Evolutionary conservation across 1,139 yeast genomes (phyloP).

Genomic region (Candida sp.): DNA sequence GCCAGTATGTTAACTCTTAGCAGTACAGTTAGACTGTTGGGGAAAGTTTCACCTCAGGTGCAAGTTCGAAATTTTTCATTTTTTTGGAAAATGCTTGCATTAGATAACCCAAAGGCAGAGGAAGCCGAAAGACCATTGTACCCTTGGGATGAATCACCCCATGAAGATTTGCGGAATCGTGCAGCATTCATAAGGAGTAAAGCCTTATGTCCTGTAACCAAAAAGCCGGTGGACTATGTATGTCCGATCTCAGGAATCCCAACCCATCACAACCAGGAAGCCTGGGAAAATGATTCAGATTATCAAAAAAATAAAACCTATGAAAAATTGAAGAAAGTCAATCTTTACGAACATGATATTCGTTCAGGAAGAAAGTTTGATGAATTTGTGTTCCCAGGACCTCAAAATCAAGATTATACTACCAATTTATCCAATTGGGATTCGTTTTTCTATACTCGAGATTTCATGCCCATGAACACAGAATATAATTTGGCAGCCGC

Average conservation of each 20-base stretch:
- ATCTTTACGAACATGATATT: constrained; percentile 90
- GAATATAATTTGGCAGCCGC: constrained; percentile 95
- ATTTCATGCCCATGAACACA: constrained; percentile 93
- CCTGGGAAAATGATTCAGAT: constrained; percentile 78
- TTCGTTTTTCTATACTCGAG: constrained; percentile 87
- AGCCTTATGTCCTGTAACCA: constrained; percentile 90
- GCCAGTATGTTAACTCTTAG: not conserved
- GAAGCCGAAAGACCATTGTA: constrained; percentile 17
- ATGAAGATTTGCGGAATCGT: constrained; percentile 80
- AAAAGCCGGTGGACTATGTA: constrained; percentile 73
- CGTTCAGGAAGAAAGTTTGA: constrained; percentile 93
- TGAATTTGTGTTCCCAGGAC: constrained; percentile 89
- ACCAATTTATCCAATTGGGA: constrained; percentile 90
- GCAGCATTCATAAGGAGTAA: constrained; percentile 88
- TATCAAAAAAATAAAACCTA: constrained; percentile 69
- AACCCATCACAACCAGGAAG: constrained; percentile 86
- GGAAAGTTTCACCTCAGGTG: not conserved
- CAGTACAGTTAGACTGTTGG: not conserved
- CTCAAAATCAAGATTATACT: constrained; percentile 71
- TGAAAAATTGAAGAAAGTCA: constrained; percentile 78
- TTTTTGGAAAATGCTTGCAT: constrained; percentile 35
- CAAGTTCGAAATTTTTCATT: constrained; percentile 27
- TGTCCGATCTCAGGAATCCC: constrained; percentile 97
- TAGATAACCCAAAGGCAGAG: constrained; percentile 25
- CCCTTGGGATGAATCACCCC: constrained; percentile 88